Evolutionary conservation across 2,329 filamentous ascomycete genomes (phyloP), one percentile per base, ranked within the genome.

Genomic region (Clonostachys rhizophaga): DNA sequence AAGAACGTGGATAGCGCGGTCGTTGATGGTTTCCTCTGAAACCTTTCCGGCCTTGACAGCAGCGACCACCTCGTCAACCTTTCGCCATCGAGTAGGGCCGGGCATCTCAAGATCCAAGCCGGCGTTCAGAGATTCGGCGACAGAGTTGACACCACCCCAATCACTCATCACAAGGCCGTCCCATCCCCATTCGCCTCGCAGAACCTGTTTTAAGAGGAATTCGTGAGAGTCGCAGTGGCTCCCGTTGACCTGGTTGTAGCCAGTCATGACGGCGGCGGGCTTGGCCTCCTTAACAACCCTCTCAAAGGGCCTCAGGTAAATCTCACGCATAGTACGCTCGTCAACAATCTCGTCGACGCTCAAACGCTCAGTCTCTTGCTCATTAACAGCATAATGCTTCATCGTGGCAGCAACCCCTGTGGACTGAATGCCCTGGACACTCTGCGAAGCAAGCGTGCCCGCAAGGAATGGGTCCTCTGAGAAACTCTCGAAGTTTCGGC

Each of bases 181-280:
- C 57, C 63, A 75, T 0, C 65, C 65, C 71, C 72, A 75, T 45
- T 72, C 66, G 2, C 60, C 62, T 34, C 71, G 63, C 16, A 73
- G 56, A 10, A 73, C 63, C 34, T 64, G 60, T 11, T 65, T 54
- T 2, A 73, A 53, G 3, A 73, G 56, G 49, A 59, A 61, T 2
- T 61, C 57, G 48, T 71, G 67, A 43, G 68, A 66, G 43, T 66
- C 68, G 30, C 65, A 66, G 52, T 74, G 71, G 18, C 60, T 55
- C 10, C 70, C 70, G 46, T 75, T 75, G n/a, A 75, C 61, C 36
- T 65, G 67, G 45, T 72, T 73, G 49, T 75, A 75, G 6, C 69
- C 63, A 3, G 71, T 70, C 72, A 75, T 75, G 37, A 73, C 54
- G 1, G 68, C 66, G 50, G 67, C 65, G 0, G 71, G 71, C 41